A percentile compares a stretch with the other conserved stretches of the same genome.
Conservation (phyloP, 2,329 filamentous ascomycete genomes). For the Juglanconis sp. region DNA sequence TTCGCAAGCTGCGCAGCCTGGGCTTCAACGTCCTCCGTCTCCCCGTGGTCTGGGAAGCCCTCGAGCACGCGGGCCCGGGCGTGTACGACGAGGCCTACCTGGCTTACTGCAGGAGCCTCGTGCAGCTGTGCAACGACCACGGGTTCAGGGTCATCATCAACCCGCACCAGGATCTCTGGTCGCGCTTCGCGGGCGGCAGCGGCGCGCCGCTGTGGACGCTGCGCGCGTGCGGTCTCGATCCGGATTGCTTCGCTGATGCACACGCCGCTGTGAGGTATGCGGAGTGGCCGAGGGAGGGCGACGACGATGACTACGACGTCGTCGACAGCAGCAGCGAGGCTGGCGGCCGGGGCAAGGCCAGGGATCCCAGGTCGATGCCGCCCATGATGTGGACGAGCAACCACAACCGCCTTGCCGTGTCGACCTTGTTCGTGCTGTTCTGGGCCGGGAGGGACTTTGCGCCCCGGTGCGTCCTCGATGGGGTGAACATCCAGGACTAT, state of each 20-base stretch:
- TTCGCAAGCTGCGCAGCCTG: constrained; percentile 19
- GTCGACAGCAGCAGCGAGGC: too few species aligned
- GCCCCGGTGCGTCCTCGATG: constrained; percentile 21
- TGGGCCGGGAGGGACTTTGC: constrained; percentile 23
- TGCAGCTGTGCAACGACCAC: constrained; percentile 19
- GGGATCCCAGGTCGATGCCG: constrained; percentile 23
- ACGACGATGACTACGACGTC: background rate
- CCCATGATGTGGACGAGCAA: constrained; percentile 28
- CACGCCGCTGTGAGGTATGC: constrained; percentile 23
- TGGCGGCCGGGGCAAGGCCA: constrained; percentile 12
- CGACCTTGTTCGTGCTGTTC: constrained; percentile 23
- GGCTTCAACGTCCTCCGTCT: constrained; percentile 23
- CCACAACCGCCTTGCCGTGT: constrained; percentile 22
- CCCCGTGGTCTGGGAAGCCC: constrained; percentile 23
- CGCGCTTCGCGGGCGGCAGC: constrained; percentile 22
- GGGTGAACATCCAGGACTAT: constrained; percentile 25
- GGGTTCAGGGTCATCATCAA: constrained; percentile 24
- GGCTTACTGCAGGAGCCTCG: constrained; percentile 16
- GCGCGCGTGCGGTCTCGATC: constrained; percentile 24
- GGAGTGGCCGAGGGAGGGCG: constrained; percentile 22
- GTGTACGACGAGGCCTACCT: constrained; percentile 25
- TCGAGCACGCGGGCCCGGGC: constrained; percentile 23
- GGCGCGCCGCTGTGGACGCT: constrained; percentile 25
- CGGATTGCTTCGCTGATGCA: constrained; percentile 21
- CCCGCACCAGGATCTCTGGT: constrained; percentile 26